Percentiles rank a stretch among this genome's conserved stretches.
These are phyloP conservation scores for Bipolaris victoriae DNA, from an alignment of 2,329 filamentous ascomycete genomes.

Conservation along the genomic window DNA sequence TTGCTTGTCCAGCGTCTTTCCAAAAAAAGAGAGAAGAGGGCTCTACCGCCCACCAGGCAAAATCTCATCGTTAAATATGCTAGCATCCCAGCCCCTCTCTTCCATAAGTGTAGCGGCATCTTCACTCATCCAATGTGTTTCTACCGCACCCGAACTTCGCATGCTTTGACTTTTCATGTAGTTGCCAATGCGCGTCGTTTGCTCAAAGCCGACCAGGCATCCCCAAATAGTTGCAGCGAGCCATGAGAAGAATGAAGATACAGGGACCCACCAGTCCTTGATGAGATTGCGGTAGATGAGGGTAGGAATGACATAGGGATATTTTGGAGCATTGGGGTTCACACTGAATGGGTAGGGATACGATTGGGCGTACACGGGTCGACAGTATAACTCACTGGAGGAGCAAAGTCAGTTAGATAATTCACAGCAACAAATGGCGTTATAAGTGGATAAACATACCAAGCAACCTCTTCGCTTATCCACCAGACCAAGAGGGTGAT, in stretches of 20 bases:
- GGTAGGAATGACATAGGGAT: constrained; percentile 63
- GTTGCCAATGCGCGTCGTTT: constrained; percentile 9
- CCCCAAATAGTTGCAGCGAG: constrained; percentile 17
- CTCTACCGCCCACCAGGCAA: constrained; percentile 6
- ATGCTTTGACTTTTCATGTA: constrained; percentile 1
- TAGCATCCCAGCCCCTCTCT: constrained; percentile 30
- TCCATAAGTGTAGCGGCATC: constrained; percentile 17
- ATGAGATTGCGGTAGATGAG: constrained; percentile 55
- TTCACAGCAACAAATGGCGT: background rate
- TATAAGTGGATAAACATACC: constrained; percentile 35
- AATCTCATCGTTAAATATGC: constrained; percentile 36
- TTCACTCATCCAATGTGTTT: constrained; percentile 14
- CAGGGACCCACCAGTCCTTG: constrained; percentile 44
- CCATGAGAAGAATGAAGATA: constrained; percentile 31
- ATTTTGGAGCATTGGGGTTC: constrained; percentile 58
- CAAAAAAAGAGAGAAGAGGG: background rate
- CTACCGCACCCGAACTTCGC: constrained; percentile 3
- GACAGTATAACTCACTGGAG: constrained; percentile 57
- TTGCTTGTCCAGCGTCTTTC: background rate
- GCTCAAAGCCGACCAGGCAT: constrained; percentile 15
- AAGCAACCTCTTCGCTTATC: constrained; percentile 56
- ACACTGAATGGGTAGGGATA: constrained; percentile 59
- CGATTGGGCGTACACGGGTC: constrained; percentile 54
- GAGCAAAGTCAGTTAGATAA: constrained; percentile 5
- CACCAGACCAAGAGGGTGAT: constrained; percentile 56